Percentiles rank a stretch among this genome's conserved stretches.
phyloP scores from a whole-genome alignment of 129 eudicot genomes.

The Sambucus nigra region DNA sequence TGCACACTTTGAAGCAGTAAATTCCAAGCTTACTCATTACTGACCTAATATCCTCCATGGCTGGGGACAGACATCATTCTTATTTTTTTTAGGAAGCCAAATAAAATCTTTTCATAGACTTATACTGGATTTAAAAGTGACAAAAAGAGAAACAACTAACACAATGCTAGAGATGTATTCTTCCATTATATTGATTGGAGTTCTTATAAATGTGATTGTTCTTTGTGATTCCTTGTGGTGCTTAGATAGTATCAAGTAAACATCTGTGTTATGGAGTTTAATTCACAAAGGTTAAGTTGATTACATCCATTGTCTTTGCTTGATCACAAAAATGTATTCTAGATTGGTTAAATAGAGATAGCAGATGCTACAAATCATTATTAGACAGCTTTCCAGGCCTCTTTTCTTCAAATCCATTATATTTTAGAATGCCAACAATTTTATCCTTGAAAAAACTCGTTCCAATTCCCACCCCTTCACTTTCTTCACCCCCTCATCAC shows the following conservation, averaged over 20 bases:
- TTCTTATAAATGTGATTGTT: neutral
- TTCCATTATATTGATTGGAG: neutral
- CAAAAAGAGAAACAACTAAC: neutral
- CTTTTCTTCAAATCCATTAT: conserved; percentile 67
- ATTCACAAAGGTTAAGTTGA: neutral
- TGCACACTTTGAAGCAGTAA: no score
- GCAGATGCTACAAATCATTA: conserved; percentile 53
- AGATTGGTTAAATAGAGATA: conserved; percentile 49
- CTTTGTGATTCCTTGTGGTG: no score
- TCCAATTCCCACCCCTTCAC: conserved; percentile 13
- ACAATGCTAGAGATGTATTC: neutral
- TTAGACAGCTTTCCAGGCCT: conserved; percentile 79
- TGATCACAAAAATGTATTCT: conserved; percentile 59
- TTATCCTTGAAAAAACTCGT: conserved; percentile 45
- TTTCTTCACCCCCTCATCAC: conserved; percentile 13
- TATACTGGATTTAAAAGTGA: no score
- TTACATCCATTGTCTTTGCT: conserved; percentile 30
- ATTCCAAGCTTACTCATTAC: no score
- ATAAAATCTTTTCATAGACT: no score
- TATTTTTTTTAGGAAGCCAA: no score
- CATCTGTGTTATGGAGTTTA: no score
- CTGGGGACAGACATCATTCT: no score
- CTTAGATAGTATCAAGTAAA: no score
- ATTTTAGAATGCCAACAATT: conserved; percentile 43
- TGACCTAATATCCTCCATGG: no score